Conservation (phyloP, 768 basidiomycete species). For the Trametes sanguinea region DNA sequence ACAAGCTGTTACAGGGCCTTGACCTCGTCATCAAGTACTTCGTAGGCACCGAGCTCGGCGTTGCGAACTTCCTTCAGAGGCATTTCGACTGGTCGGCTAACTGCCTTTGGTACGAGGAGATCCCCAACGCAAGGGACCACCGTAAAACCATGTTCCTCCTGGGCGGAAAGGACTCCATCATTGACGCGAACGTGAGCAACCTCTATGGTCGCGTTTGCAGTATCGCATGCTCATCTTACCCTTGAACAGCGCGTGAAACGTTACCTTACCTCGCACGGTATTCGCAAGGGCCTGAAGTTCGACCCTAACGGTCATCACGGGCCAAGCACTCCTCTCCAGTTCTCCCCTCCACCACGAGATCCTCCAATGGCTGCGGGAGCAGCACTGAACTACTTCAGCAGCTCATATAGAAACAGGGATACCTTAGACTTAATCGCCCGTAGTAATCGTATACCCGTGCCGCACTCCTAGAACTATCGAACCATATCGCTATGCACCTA, state of each 20-base stretch:
- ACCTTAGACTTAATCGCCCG: no score
- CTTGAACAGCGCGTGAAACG: constrained; percentile 60
- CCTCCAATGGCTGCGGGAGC: constrained; percentile 58
- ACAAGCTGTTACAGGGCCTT: constrained; percentile 50
- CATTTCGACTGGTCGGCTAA: constrained; percentile 89
- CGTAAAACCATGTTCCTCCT: constrained; percentile 71
- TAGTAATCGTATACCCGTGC: constrained; percentile 9
- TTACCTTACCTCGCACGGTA: constrained; percentile 77
- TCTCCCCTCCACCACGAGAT: constrained; percentile 57
- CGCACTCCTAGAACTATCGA: background rate
- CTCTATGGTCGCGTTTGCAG: no score
- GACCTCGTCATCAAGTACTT: constrained; percentile 87
- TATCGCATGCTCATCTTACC: background rate
- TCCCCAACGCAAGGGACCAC: constrained; percentile 74
- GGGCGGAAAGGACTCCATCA: constrained; percentile 80
- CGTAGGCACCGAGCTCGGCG: constrained; percentile 83
- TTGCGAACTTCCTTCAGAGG: constrained; percentile 80
- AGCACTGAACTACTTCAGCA: background rate
- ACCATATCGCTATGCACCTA: no score
- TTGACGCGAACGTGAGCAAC: constrained; percentile 63
- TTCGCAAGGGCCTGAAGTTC: constrained; percentile 64
- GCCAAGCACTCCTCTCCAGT: constrained; percentile 53
- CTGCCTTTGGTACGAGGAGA: constrained; percentile 88
- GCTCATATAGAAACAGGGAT: no score
- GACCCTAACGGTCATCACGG: constrained; percentile 67